These are phyloP conservation scores for Rachicladosporium sp. DNA, from an alignment of 2,329 filamentous ascomycete genomes.

Conservation along the genomic window DNA sequence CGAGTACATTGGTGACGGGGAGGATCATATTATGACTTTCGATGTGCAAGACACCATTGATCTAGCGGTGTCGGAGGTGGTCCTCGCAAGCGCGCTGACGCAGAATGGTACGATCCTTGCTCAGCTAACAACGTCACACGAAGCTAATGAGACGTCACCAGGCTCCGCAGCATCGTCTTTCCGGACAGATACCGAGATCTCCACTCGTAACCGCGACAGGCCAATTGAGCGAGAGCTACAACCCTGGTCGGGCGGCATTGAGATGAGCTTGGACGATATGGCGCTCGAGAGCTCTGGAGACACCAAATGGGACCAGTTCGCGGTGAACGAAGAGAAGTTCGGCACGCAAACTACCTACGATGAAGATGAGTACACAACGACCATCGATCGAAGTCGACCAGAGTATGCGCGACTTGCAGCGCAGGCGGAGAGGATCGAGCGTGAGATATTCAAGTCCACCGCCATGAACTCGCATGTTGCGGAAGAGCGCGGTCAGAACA, in stretches of 20 bases:
- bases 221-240: conserved; percentile 65
- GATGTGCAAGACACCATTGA: conserved; percentile 49
- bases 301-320: conserved; percentile 80
- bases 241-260: conserved; percentile 60
- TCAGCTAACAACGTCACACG: neutral
- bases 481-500: conserved; percentile 66
- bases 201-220: conserved; percentile 47
- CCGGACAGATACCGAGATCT: conserved; percentile 80
- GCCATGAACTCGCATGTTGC: conserved; percentile 71
- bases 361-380: conserved; percentile 87
- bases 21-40: conserved; percentile 45
- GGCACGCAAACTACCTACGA: conserved; percentile 84
- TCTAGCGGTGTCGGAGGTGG: conserved; percentile 42
- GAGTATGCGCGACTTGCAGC: conserved; percentile 67
- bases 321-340: conserved; percentile 75
- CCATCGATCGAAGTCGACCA: conserved; percentile 73
- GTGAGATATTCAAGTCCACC: conserved; percentile 72
- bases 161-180: conserved; percentile 54
- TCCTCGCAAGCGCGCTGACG: conserved; percentile 38
- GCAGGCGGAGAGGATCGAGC: conserved; percentile 68
- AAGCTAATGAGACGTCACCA: conserved; percentile 25
- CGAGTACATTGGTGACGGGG: conserved; percentile 35
- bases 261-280: conserved; percentile 44
- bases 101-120: conserved; percentile 41
- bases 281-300: conserved; percentile 42